A percentile compares a stretch with the other conserved stretches of the same genome.
Conservation (phyloP, 2,329 filamentous ascomycete species). For the Fusarium sp. region DNA sequence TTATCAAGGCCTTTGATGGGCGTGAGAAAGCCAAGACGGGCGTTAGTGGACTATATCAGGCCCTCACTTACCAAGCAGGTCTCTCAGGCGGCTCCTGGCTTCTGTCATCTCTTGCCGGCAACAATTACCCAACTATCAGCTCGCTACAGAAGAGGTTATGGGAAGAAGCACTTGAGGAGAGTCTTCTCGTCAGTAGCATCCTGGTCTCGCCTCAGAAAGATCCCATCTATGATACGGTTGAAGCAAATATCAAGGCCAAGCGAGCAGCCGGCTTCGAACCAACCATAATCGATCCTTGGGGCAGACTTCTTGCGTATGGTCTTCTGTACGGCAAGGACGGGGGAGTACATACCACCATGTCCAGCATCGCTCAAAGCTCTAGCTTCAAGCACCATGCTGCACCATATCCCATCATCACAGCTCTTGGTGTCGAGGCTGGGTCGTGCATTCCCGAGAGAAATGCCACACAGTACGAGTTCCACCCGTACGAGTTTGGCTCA, state of each 20-base stretch:
- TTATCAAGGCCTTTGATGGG: conserved; percentile 14
- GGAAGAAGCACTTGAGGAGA: conserved; percentile 12
- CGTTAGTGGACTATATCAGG: conserved; percentile 20
- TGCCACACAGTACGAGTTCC: conserved; percentile 16
- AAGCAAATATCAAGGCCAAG: conserved; percentile 13
- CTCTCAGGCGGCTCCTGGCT: conserved; percentile 20
- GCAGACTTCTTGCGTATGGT: conserved; percentile 9
- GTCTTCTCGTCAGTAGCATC: conserved; percentile 20
- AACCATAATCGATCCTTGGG: conserved; percentile 23
- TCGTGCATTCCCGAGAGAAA: conserved; percentile 14
- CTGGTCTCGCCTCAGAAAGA: conserved; percentile 5
- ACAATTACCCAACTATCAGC: conserved; percentile 11
- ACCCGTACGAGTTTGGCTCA: conserved; percentile 14
- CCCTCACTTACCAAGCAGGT: conserved; percentile 11
- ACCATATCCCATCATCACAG: conserved; percentile 18
- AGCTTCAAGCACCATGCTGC: conserved; percentile 5
- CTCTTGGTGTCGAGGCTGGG: conserved; percentile 8
- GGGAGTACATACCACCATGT: conserved; percentile 2
- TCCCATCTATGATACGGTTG: conserved; percentile 3
- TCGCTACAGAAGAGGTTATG: conserved; percentile 3
- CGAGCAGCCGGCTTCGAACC: conserved; percentile 12
- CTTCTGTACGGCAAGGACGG: neutral
- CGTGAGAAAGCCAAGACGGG: conserved; percentile 19
- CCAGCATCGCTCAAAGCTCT: conserved; percentile 7
- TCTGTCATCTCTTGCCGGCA: neutral